Evolutionary conservation across 331 rosid species (phyloP), one percentile per base, ranked within the genome.

Genomic region (Malus hybrid): DNA sequence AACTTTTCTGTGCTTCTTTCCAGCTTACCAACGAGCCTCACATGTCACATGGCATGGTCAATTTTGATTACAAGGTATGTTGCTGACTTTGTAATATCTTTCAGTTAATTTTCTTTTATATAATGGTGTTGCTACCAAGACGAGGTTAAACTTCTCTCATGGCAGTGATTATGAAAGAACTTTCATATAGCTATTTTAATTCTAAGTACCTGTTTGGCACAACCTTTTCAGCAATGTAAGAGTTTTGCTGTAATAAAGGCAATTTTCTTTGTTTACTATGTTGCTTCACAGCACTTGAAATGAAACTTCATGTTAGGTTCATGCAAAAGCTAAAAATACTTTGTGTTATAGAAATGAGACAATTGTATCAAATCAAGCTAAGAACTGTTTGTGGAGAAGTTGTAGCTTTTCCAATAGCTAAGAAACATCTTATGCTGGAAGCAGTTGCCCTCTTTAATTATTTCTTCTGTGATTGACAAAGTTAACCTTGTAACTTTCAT

Each of bases 21-120:
- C 97, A 95, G 99, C 92, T 95, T 67, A 86, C 97, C 18, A 87
- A 83, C 24, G 99, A 95, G 77, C 97, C 99, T 10, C 99, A 95
- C 32, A 90, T 92, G 97, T 95, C 99, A 10, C 99, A 95, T 80
- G 99, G 96, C 78, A 88, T 95, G 90, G 62, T 82, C 77, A 89
- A 89, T 87, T 90, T 92, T 75, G 99, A 95, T 78, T 95, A 95
- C 86, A 92, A 92, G 97, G 99, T 95, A 28, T 73, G 54, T 1
- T 27, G 44, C 28, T 39, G 27, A 4, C 33, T 39, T 27, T 24
- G 7, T 0, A 64, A 15, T 29, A 64, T 32, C 13, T 64, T 64
- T 64, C 8, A 6, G 2, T 64, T 15, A 0, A 5, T 36, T 15
- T 44, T 15, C 19, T 32, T 42, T 29, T 27, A 13, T 70, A 15